phyloP scores from a whole-genome alignment of 2,329 filamentous ascomycete species.

The Alternaria consortialis region DNA sequence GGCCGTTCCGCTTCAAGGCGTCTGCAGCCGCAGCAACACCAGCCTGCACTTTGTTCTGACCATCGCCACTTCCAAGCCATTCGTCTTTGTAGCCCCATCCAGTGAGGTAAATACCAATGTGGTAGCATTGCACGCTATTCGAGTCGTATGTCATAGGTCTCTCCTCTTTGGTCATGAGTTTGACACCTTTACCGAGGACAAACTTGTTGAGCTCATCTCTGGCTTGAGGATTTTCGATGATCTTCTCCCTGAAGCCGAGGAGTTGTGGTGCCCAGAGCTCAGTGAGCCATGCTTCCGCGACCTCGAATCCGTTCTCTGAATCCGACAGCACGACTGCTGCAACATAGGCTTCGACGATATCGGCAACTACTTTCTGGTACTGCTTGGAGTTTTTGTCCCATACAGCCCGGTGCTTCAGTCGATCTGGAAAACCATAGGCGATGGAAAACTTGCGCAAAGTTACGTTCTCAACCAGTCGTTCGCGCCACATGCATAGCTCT shows the following conservation, averaged over 20 bases:
- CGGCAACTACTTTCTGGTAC: slow-evolving; percentile 76
- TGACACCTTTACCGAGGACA: slow-evolving; percentile 44
- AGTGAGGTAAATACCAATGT: slow-evolving; percentile 70
- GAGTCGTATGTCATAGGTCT: slow-evolving; percentile 60
- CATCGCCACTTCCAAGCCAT: slow-evolving; percentile 70
- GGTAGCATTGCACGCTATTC: slow-evolving; percentile 65
- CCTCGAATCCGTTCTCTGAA: slow-evolving; percentile 67
- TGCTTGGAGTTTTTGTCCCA: slow-evolving; percentile 41
- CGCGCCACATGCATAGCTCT: slow-evolving; percentile 77
- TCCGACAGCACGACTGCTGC: slow-evolving; percentile 79
- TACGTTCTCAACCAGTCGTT: slow-evolving; percentile 81
- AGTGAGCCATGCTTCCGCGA: slow-evolving; percentile 75
- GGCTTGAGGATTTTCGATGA: slow-evolving; percentile 50
- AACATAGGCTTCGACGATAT: slow-evolving; percentile 91
- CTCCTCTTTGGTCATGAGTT: slow-evolving; percentile 60
- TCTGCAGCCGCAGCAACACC: slow-evolving; percentile 70
- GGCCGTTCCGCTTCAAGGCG: slow-evolving; percentile 62
- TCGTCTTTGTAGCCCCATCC: slow-evolving; percentile 73
- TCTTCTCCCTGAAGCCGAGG: slow-evolving; percentile 38
- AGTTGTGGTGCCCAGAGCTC: slow-evolving; percentile 70
- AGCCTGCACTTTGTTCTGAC: slow-evolving; percentile 73
- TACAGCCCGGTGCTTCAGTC: slow-evolving; percentile 62
- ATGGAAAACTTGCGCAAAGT: slow-evolving; percentile 75
- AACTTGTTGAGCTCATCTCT: slow-evolving; percentile 52
- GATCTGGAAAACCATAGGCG: slow-evolving; percentile 74